Evolutionary conservation across 2,329 filamentous ascomycete species (phyloP).

Genomic region (Neoscytalidium dimidiatum): DNA sequence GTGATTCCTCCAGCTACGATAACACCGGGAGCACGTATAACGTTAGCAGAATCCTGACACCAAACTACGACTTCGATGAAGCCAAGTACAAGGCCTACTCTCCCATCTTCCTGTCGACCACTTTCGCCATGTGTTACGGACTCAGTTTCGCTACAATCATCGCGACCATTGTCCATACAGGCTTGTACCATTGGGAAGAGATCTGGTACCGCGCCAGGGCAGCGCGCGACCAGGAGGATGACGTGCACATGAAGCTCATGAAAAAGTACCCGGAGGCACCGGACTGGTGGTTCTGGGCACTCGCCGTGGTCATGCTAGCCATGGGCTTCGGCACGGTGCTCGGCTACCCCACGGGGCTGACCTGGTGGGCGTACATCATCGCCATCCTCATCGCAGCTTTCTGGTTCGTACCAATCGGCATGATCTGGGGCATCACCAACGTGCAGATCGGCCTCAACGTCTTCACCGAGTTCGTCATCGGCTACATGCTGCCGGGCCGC

Average conservation of each 20-base stretch:
- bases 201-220: slow-evolving; percentile 40
- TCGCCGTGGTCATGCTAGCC: slow-evolving; percentile 53
- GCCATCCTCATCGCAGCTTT: slow-evolving; percentile 64
- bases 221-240: slow-evolving; percentile 60
- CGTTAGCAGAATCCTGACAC: slow-evolving; percentile 46
- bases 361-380: slow-evolving; percentile 73
- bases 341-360: slow-evolving; percentile 65
- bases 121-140: slow-evolving; percentile 40
- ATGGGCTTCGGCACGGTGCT: slow-evolving; percentile 50
- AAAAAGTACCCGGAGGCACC: slow-evolving; percentile 57
- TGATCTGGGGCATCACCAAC: slow-evolving; percentile 21
- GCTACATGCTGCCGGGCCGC: slow-evolving; percentile 65
- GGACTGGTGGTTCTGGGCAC: slow-evolving; percentile 57
- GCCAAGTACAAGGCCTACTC: slow-evolving; percentile 44
- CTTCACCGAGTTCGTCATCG: slow-evolving; percentile 54
- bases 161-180: slow-evolving; percentile 47
- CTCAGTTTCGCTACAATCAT: slow-evolving; percentile 36
- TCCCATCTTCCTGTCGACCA: slow-evolving; percentile 37
- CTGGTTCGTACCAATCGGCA: slow-evolving; percentile 27
- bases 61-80: slow-evolving; percentile 34
- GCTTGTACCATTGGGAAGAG: slow-evolving; percentile 45
- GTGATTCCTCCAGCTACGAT: slow-evolving; percentile 55
- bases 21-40: slow-evolving; percentile 68
- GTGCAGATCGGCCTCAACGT: slow-evolving; percentile 53
- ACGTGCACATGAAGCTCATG: slow-evolving; percentile 57